Conservation (phyloP, 1,139 yeast species). For the Taiozyma sp. region DNA sequence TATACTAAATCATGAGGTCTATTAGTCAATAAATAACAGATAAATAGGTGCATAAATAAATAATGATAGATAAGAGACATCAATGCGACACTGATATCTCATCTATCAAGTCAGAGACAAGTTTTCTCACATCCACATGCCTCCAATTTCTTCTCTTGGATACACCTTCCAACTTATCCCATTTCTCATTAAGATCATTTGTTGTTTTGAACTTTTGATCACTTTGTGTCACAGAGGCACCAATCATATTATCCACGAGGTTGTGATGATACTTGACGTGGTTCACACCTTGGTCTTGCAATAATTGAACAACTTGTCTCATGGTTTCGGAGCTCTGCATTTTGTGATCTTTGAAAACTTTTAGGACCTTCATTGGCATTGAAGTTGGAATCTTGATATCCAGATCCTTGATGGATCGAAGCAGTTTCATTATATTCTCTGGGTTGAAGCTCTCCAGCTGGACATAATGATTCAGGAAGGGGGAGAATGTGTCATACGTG, state of each 20-base stretch:
- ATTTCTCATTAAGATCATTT: not conserved
- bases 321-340: not conserved
- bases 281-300: not conserved
- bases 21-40: not conserved
- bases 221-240: not conserved
- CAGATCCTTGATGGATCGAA: slow-evolving; percentile 1
- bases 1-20: no score
- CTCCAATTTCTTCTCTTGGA: not conserved
- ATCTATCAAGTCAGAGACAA: not conserved
- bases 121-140: not conserved
- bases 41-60: not conserved
- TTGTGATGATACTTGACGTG: not conserved
- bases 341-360: not conserved
- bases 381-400: slow-evolving; percentile 1
- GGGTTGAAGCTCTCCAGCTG: slow-evolving; percentile 5
- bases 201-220: not conserved
- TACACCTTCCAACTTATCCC: not conserved
- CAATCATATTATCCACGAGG: not conserved
- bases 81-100: not conserved
- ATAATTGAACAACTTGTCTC: not conserved
- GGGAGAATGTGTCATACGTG: slow-evolving; percentile 12
- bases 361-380: not conserved
- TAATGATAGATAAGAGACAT: not conserved
- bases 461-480: slow-evolving; percentile 8
- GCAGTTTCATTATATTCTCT: slow-evolving; percentile 1